These are phyloP conservation scores for Fusarium sp. DNA, from an alignment of 2,329 filamentous ascomycete species.

Conservation along the genomic window DNA sequence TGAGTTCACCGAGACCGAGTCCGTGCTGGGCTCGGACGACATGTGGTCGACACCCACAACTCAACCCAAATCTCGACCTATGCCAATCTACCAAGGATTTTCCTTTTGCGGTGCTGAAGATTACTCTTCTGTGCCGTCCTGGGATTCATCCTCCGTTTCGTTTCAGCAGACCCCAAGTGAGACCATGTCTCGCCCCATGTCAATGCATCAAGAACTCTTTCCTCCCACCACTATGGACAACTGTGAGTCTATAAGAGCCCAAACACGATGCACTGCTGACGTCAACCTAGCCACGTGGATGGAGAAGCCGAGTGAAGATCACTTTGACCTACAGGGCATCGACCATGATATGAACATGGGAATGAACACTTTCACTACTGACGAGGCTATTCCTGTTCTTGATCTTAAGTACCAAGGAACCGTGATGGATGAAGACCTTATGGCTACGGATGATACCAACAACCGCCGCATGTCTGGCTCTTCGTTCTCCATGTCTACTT, in stretches of 20 bases:
- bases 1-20: slow-evolving; percentile 62
- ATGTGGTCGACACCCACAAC: slow-evolving; percentile 67
- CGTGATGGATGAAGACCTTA: slow-evolving; percentile 60
- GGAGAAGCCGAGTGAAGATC: slow-evolving; percentile 67
- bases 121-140: slow-evolving; percentile 63
- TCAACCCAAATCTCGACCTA: slow-evolving; percentile 64
- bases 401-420: slow-evolving; percentile 65
- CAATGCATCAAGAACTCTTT: slow-evolving; percentile 69
- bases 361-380: slow-evolving; percentile 70
- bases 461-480: slow-evolving; percentile 77
- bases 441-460: slow-evolving; percentile 63
- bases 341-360: slow-evolving; percentile 68
- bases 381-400: slow-evolving; percentile 71
- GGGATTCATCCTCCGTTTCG: slow-evolving; percentile 66
- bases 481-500: slow-evolving; percentile 78
- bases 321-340: slow-evolving; percentile 64
- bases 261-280: slow-evolving; percentile 24
- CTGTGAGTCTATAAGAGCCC: slow-evolving; percentile 52
- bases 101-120: slow-evolving; percentile 67
- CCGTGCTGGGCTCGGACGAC: slow-evolving; percentile 56
- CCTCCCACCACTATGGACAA: slow-evolving; percentile 60
- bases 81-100: slow-evolving; percentile 70
- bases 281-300: slow-evolving; percentile 52
- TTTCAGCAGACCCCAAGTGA: slow-evolving; percentile 63
- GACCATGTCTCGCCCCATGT: slow-evolving; percentile 63